Base-by-base conservation (phyloP, 371 early-diverging fungal genomes). In the Dichotomocladium elegans region DNA sequence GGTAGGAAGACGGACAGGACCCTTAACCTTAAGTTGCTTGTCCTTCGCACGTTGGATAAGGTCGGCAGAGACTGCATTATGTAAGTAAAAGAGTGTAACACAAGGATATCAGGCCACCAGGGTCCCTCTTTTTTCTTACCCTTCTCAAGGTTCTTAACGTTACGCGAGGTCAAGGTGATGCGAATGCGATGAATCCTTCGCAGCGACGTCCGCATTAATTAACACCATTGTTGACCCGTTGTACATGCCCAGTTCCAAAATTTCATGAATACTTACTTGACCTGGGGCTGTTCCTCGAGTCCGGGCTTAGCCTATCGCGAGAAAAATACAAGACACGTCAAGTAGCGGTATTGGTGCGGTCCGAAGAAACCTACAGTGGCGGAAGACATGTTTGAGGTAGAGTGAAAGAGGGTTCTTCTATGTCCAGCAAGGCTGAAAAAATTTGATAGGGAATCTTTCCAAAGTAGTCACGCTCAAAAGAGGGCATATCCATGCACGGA, bases 1-100 rank as follows among this genome's bases (percentile, higher is more conserved):
- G 89, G 98, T 99, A 66, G 99, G 99, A 61, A 99, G 85, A 74
- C 97, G 96, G 68, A 95, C 96, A 78, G 98, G 98, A 47, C 98
- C 96, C 87, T 95, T 95, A 68, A 98, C 94, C 81, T 90, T 89
- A 64, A 96, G 90, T 70, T 93, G 82, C 92, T 96, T 95, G 82
- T 96, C 96, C 91, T 95, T 96, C 82, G 98, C 92, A 71, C 96
- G 94, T 70, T 88, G 85, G 72, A 97, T 89, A 55, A 99, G 86
- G 73, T 98, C 97, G 53, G 90, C 74, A 86, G 92, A 95, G 73
- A 96, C 96, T 44, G 47, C 12, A 27, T 24, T 43, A 1, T 43
- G 4, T 25, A 45, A 3, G 4, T n/a, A 15, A 51, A 7, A 24
- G 4, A n/a, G n/a, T n/a, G n/a, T n/a, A n/a, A n/a, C n/a, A n/a